phyloP scores from a whole-genome alignment of 106 monocot genomes.

The Xerophyta viscosa region DNA sequence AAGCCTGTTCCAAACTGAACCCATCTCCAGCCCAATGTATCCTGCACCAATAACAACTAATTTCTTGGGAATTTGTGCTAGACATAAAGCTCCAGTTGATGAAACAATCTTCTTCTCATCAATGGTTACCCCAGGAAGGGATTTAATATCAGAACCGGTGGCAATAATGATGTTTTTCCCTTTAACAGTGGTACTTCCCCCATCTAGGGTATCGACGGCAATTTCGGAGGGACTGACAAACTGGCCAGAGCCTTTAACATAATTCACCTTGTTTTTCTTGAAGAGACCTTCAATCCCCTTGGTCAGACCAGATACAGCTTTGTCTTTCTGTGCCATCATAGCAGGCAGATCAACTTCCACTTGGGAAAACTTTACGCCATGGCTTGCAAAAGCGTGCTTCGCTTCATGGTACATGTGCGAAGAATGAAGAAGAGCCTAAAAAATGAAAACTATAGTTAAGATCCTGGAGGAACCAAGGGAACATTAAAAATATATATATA shows the following conservation, averaged over 20 bases:
- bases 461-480: too few species aligned
- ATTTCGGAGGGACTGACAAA: slow-evolving; percentile 56
- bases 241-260: slow-evolving; percentile 66
- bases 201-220: slow-evolving; percentile 51
- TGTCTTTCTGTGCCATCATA: slow-evolving; percentile 74
- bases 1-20: slow-evolving; percentile 84
- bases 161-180: slow-evolving; percentile 74
- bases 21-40: slow-evolving; percentile 93
- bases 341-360: slow-evolving; percentile 60
- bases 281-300: slow-evolving; percentile 67
- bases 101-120: slow-evolving; percentile 88
- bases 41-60: slow-evolving; percentile 90
- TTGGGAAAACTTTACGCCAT: slow-evolving; percentile 56
- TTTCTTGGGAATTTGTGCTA: slow-evolving; percentile 61
- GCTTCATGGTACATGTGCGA: slow-evolving; percentile 84
- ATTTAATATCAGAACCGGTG: slow-evolving; percentile 66
- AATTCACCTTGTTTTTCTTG: slow-evolving; percentile 76
- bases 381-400: slow-evolving; percentile 44
- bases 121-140: slow-evolving; percentile 55
- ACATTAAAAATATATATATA: too few species aligned
- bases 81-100: slow-evolving; percentile 70
- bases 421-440: slow-evolving; percentile 64
- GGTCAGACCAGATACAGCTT: slow-evolving; percentile 65
- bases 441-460: neutral
- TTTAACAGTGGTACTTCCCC: slow-evolving; percentile 37